Base-by-base conservation (phyloP, 345 rosid genomes). In the Erysimum cheiranthoides region DNA sequence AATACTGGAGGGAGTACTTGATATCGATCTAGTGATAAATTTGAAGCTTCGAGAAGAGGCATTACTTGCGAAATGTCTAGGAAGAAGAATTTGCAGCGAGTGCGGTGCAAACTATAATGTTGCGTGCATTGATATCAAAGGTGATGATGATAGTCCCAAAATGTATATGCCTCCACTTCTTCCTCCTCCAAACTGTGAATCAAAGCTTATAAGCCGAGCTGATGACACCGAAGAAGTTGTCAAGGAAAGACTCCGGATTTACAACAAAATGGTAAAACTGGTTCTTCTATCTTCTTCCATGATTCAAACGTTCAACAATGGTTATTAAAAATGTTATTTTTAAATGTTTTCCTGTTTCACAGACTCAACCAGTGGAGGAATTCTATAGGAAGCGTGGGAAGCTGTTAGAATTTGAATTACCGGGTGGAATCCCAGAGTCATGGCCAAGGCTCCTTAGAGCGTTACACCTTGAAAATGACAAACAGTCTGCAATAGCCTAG, bases 381-480 rank as follows among this genome's bases (percentile, higher is more conserved):
- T 95, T 89, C 82, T 95, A 95, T 73, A 86, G 85, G 65, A 69
- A 64, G 35, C 89, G 89, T 13, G 97, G 93, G 74, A 92, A 86
- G 83, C 61, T 95, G 76, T 63, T 92, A 72, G 99, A 88, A 81
- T 95, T 95, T 51, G 85, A 92, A 63, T 94, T 95, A 63, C 99
- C 99, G 0, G 99, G 99, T 36, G 98, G 99, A 74, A 95, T 95
- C 79, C 94, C 96, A 7, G 93, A 95, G 79, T 92, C 99, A 2
- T 95, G 99, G 99, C 93, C 97, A 16, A 90, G 82, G 83, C 85
- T 95, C 73, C 99, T 95, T 78, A 84, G 74, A 68, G 99, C 97
- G 54, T 83, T 95, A 80, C 85, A 92, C 74, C 84, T 95, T 51
- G 96, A 86, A 70, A 82, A 89, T 65, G 80, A 85, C 54, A 85